A percentile compares a stretch with the other conserved stretches of the same genome.
Conservation (phyloP, 139 green algal genomes). For the Coccomyxa sp. region DNA sequence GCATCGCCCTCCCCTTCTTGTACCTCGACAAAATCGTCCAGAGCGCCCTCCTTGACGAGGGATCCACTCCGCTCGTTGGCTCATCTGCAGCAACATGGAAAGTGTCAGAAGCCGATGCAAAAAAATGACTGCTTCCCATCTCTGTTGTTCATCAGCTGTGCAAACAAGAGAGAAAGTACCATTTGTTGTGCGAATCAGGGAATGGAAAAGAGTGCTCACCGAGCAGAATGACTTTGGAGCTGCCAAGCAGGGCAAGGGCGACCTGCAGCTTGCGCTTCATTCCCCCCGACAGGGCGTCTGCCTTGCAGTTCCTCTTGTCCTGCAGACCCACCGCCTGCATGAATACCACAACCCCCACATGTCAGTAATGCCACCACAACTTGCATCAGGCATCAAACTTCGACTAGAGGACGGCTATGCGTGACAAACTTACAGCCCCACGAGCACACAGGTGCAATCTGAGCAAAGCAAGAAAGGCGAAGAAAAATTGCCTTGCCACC, state of each 20-base stretch:
- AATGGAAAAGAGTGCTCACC: background rate
- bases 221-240: slow-evolving; percentile 14
- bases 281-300: slow-evolving; percentile 26
- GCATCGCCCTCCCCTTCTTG: background rate
- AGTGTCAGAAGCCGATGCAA: background rate
- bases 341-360: no score
- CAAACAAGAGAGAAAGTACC: background rate
- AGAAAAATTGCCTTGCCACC: no score
- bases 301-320: slow-evolving; percentile 3
- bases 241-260: slow-evolving; percentile 14
- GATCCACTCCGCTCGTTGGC: slow-evolving; percentile 20
- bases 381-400: no score
- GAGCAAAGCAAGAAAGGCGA: no score
- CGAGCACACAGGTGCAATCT: no score
- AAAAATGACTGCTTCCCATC: background rate
- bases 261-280: slow-evolving; percentile 43
- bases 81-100: slow-evolving; percentile 7
- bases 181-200: background rate
- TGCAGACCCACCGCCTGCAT: slow-evolving; percentile 15
- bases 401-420: no score
- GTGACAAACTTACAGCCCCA: no score
- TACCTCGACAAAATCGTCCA: background rate
- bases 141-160: background rate
- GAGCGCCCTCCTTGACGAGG: slow-evolving; percentile 4
- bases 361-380: no score